Evolutionary conservation across 1,284 basidiomycete species (phyloP).

Genomic region (Cutaneotrichosporon sp.): DNA sequence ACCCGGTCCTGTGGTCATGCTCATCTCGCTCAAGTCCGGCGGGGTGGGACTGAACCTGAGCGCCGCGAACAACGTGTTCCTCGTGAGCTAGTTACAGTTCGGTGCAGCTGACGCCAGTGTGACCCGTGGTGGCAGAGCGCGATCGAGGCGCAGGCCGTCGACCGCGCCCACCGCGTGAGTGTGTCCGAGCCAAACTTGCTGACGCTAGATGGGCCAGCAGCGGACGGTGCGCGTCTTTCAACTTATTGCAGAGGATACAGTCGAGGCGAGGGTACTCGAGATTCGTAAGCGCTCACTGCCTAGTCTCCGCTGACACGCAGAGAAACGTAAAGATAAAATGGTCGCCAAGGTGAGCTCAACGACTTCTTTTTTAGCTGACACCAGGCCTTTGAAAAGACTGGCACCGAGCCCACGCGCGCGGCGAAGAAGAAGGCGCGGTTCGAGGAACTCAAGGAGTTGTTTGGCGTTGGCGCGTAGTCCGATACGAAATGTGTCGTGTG

Average conservation of each 20-base stretch:
- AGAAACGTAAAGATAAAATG: constrained; percentile 40
- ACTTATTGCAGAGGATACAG: constrained; percentile 77
- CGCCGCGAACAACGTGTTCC: constrained; percentile 80
- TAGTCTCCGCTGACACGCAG: constrained; percentile 17
- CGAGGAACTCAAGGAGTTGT: constrained; percentile 41
- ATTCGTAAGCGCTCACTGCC: constrained; percentile 60
- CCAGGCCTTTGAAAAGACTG: constrained; percentile 42
- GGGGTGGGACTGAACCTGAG: constrained; percentile 83
- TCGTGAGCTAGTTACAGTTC: constrained; percentile 55
- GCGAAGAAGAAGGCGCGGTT: constrained; percentile 41
- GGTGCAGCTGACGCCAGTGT: constrained; percentile 34
- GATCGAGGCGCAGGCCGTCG: constrained; percentile 73
- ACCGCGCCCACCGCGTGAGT: constrained; percentile 61
- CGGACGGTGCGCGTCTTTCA: constrained; percentile 79
- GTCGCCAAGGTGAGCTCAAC: constrained; percentile 29
- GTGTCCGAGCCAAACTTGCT: constrained; percentile 19
- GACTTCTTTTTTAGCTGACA: neutral
- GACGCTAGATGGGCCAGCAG: constrained; percentile 62
- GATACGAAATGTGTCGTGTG: no score
- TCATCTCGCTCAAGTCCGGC: constrained; percentile 71
- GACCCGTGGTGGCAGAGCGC: constrained; percentile 74
- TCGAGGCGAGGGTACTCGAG: constrained; percentile 77
- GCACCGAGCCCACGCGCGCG: constrained; percentile 24
- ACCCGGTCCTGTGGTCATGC: constrained; percentile 66
- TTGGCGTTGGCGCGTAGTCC: constrained; percentile 27